Conservation (phyloP, 116 monocot genomes). For the Dioscorea cayenensis region DNA sequence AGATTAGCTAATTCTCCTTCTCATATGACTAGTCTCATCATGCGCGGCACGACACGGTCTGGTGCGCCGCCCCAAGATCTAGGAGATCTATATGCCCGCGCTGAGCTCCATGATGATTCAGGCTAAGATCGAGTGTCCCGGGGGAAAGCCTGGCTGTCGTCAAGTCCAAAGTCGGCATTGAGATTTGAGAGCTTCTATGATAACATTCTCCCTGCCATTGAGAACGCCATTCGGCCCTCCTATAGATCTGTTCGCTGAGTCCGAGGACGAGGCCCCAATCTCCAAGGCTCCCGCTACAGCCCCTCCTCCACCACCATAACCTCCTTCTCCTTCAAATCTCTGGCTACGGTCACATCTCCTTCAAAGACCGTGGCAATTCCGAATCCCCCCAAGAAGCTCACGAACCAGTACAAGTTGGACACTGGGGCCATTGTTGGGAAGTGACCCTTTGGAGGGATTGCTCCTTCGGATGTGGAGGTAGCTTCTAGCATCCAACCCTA, state of each 20-base stretch:
- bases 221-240: conserved; percentile 65
- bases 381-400: conserved; percentile 81
- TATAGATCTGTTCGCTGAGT: conserved; percentile 90
- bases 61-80: too few relatives aligned
- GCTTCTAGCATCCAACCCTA: conserved; percentile 68
- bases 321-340: conserved; percentile 12
- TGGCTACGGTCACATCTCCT: conserved; percentile 14
- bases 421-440: conserved; percentile 33
- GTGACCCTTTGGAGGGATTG: too few relatives aligned
- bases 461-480: conserved; percentile 63
- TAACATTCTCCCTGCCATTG: conserved; percentile 53
- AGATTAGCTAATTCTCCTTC: too few relatives aligned
- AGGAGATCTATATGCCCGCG: too few relatives aligned
- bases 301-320: background rate
- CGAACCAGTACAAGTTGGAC: conserved; percentile 94
- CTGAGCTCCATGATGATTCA: too few relatives aligned
- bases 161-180: conserved; percentile 95
- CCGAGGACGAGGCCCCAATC: conserved; percentile 62
- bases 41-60: too few relatives aligned
- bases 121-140: too few relatives aligned
- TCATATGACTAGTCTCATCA: too few relatives aligned
- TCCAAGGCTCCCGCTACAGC: conserved; percentile 28
- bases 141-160: conserved; percentile 77
- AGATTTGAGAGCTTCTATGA: conserved; percentile 97
- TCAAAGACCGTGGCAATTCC: conserved; percentile 46